Base-by-base conservation (phyloP, 163 green algal genomes). In the Volvox carteri region DNA sequence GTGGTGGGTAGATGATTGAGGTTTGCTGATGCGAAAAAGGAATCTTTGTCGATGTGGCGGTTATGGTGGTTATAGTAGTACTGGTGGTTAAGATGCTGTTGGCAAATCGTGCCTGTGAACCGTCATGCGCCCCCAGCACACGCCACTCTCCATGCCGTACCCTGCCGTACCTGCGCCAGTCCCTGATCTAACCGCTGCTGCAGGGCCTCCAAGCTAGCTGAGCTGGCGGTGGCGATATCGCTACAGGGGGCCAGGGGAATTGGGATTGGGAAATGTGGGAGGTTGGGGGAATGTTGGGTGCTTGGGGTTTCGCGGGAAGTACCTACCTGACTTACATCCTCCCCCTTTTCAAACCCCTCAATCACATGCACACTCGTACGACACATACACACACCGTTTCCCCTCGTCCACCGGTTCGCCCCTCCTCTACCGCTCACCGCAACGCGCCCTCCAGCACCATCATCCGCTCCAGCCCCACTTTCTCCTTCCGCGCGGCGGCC, bases 381-480 rank as follows among this genome's bases (percentile, higher is more conserved):
- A 44, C 48, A 35, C 68, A 44, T n/a, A 33, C 70, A 56, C 39
- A 30, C 39, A 1, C 52, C 35, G 8, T 42, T 30, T 23, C 19
- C 75, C 18, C 54, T 11, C 72, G 1, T 41, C 72, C 12, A 8
- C 72, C 72, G 1, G 11, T 25, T 33, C 72, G 18, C 72, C 28
- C 74, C 6, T n/a, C 74, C 44, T 11, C 48, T 39, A 25, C 62
- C n/a, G 60, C 85, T 70, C 88, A 88, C 54, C 86, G 46, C 73
- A 94, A 28, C 16, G 88, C 72, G 0, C 84, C 72, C 74, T 94
- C 91, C 84, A 94, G 73, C 56, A 94, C 44, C 80, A 94, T 83
- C 56, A 94, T 62, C 0, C 91, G 80, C 91, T 94, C 91, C 50
- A 94, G 56, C 6, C 84, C 90, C 21, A 79, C 25, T 78, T 86